Evolutionary conservation across 257 asterid genomes (phyloP), one percentile per base, ranked within the genome.

Genomic region (Solanum arcanum): DNA sequence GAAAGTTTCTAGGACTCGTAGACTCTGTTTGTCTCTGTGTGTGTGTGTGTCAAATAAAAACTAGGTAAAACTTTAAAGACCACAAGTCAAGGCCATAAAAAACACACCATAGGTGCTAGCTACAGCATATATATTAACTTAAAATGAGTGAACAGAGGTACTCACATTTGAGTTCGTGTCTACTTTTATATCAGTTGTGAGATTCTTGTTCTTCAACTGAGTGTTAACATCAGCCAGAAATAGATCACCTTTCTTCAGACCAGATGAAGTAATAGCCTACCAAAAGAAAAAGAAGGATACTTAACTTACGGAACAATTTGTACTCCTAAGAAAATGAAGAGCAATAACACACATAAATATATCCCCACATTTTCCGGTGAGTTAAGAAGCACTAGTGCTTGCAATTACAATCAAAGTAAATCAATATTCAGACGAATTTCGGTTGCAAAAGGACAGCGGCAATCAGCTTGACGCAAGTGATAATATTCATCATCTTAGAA

Each of bases 181-280:
- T 81, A 81, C 69, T 81, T 81, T 81, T 16, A 49, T 16, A 49
- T 81, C 85, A 11, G 85, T 81, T 47, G 69, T 81, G 68, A 81
- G 6, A 49, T 81, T 81, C 31, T 81, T 81, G 46, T 81, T 81
- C 85, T 49, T 81, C 69, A 81, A 81, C 35, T 81, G 85, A 81
- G 85, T 81, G 44, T 49, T 81, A 81, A 81, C 85, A 49, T 81
- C 85, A 29, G 85, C 44, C 69, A 81, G 46, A 81, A 81, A 81
- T 31, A 80, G 85, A 80, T 80, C 85, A 80, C 85, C 85, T 80
- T 80, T 80, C 85, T 80, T 80, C 68, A 80, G 44, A 47, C 85
- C 68, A 27, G 85, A 46, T 46, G 85, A 80, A 16, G 85, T 80
- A 47, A 80, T 47, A 29, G 85, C 85, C 85, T 80, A 80, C 59